phyloP scores from a whole-genome alignment of 192 early-diverging fungal genomes.

The Powellomyces hirtus region DNA sequence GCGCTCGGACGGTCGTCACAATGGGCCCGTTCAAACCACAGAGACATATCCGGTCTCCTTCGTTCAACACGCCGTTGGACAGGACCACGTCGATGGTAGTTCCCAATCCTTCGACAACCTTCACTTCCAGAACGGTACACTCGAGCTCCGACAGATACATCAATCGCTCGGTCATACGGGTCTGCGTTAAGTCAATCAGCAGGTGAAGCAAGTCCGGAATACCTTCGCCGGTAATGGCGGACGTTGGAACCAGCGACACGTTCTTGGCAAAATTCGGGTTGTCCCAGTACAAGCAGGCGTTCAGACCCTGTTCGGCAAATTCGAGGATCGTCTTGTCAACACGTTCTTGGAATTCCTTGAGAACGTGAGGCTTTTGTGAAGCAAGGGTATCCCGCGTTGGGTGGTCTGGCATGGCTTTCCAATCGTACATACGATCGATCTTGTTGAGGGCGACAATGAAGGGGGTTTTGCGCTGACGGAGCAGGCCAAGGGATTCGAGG shows the following conservation, averaged over 20 bases:
- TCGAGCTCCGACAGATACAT: constrained; percentile 97
- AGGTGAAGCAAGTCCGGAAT: constrained; percentile 95
- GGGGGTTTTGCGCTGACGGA: constrained; percentile 92
- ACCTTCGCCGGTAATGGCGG: constrained; percentile 97
- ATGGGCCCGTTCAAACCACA: constrained; percentile 96
- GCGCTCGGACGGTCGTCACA: constrained; percentile 85
- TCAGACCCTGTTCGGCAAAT: constrained; percentile 97
- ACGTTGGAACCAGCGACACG: constrained; percentile 95
- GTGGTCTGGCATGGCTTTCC: constrained; percentile 82
- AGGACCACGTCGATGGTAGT: constrained; percentile 97
- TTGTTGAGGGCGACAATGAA: constrained; percentile 99
- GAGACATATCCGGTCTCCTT: constrained; percentile 93
- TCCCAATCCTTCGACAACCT: constrained; percentile 97
- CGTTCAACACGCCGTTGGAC: constrained; percentile 85
- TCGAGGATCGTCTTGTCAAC: constrained; percentile 72
- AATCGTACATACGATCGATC: constrained; percentile 94
- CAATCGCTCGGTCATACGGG: constrained; percentile 86
- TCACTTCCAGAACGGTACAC: constrained; percentile 98
- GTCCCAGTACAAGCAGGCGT: constrained; percentile 88
- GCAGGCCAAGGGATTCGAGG: constrained; percentile 86
- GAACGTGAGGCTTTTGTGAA: constrained; percentile 67
- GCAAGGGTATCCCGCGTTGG: constrained; percentile 76
- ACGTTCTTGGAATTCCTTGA: constrained; percentile 85
- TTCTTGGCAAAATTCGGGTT: constrained; percentile 94
- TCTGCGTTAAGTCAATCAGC: constrained; percentile 88